These are phyloP conservation scores for Stentor roeselii DNA, from an alignment of 73 alveolate species.

Conservation along the genomic window DNA sequence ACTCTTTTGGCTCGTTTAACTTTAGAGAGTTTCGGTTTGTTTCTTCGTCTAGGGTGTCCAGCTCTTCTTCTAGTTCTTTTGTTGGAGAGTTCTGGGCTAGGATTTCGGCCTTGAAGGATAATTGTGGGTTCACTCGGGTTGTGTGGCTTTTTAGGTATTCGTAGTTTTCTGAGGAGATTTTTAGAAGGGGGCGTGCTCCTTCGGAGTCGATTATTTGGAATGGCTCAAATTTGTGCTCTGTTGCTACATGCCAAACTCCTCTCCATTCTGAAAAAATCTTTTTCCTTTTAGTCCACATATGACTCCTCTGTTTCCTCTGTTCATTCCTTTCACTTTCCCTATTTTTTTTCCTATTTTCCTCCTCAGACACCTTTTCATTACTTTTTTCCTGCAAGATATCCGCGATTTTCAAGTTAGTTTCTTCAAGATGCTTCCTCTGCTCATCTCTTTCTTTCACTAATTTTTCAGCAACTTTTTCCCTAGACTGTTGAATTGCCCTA, in stretches of 20 bases:
- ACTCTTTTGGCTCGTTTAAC: not conserved
- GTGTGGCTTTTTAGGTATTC: not conserved
- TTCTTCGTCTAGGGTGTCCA: not conserved
- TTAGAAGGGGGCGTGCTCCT: not conserved
- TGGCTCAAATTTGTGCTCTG: not conserved
- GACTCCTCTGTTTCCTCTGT: not conserved
- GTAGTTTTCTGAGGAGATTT: not conserved
- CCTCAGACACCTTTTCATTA: not conserved
- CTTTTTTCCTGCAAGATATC: not conserved
- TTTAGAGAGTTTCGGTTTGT: not conserved
- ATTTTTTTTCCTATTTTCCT: not conserved
- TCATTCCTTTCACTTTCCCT: not conserved
- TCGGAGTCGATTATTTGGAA: not conserved
- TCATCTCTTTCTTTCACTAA: not conserved
- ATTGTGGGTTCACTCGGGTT: not conserved
- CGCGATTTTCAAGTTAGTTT: not conserved
- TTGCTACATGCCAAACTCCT: slow-evolving; percentile 17
- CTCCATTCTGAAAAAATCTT: slow-evolving; percentile 18
- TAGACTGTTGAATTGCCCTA: not conserved
- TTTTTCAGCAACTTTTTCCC: slow-evolving; percentile 25
- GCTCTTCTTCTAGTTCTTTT: not conserved
- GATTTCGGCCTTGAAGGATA: not conserved
- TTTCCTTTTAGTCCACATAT: slow-evolving; percentile 19
- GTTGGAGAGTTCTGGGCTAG: not conserved
- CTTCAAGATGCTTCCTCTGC: not conserved